phyloP scores from a whole-genome alignment of 768 basidiomycete genomes.

The Suillus americanus region DNA sequence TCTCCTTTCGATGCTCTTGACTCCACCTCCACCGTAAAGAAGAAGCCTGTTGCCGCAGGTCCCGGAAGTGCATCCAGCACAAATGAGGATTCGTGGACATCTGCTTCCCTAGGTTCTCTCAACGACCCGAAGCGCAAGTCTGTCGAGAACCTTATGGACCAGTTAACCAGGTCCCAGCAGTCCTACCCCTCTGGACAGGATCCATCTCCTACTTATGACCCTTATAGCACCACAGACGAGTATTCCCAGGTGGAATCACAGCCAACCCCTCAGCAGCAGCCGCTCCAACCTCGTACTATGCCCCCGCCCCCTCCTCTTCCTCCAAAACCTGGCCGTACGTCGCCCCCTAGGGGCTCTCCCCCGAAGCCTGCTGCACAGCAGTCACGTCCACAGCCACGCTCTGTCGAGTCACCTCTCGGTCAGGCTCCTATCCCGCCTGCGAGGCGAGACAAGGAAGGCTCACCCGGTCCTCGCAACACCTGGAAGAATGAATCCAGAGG shows the following conservation, averaged over 20 bases:
- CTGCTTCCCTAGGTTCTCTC: conserved; percentile 28
- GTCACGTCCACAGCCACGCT: conserved; percentile 45
- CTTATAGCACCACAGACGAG: conserved; percentile 42
- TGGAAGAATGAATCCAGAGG: conserved; percentile 37
- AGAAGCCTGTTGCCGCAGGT: conserved; percentile 63
- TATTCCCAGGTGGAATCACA: conserved; percentile 43
- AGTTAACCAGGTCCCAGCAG: conserved; percentile 53
- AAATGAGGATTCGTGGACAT: conserved; percentile 63
- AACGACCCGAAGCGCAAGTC: conserved; percentile 73
- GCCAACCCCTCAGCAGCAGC: conserved; percentile 22
- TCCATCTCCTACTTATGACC: conserved; percentile 33
- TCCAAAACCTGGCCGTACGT: conserved; percentile 48
- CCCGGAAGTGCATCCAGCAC: conserved; percentile 39
- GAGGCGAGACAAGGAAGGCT: conserved; percentile 68
- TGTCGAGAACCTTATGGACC: conserved; percentile 79
- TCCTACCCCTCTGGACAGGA: conserved; percentile 37
- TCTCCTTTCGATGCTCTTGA: conserved; percentile 82
- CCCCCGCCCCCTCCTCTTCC: conserved; percentile 61
- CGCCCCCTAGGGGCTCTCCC: conserved; percentile 65
- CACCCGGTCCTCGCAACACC: conserved; percentile 58
- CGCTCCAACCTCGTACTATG: conserved; percentile 41
- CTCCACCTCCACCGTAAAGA: conserved; percentile 50
- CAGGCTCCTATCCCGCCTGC: conserved; percentile 35
- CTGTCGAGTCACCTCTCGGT: conserved; percentile 50
- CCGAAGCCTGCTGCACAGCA: conserved; percentile 58